A percentile compares a stretch with the other conserved stretches of the same genome.
Evolutionary conservation across 192 early-diverging fungal species (phyloP).

Genomic region (Phycomyces nitens): DNA sequence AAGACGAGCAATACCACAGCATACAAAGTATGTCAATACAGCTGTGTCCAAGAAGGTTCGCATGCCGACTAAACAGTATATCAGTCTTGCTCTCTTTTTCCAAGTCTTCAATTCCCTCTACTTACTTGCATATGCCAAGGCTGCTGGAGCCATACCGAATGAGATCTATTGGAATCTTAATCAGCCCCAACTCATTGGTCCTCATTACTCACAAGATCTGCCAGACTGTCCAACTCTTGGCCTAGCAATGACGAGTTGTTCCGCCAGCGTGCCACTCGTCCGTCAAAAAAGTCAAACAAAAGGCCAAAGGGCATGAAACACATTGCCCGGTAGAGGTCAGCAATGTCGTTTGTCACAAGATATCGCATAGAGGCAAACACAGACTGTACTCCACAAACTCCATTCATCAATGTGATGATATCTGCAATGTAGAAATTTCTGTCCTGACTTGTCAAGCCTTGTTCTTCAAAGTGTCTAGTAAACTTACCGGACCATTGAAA

Average conservation of each 20-base stretch:
- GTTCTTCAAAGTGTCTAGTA: background rate
- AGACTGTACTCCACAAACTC: slow-evolving; percentile 70
- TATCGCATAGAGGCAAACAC: slow-evolving; percentile 74
- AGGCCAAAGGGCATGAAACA: slow-evolving; percentile 68
- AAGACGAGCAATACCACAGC: slow-evolving; percentile 79
- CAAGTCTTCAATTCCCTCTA: background rate
- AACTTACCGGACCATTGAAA: slow-evolving; percentile 22
- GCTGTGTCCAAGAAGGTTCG: slow-evolving; percentile 76
- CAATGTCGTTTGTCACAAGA: slow-evolving; percentile 57
- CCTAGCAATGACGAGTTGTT: slow-evolving; percentile 71
- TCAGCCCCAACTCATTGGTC: background rate
- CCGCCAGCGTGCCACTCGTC: slow-evolving; percentile 80
- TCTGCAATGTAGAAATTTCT: slow-evolving; percentile 80
- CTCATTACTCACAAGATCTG: slow-evolving; percentile 66
- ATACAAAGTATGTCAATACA: slow-evolving; percentile 81
- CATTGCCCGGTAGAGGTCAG: slow-evolving; percentile 59
- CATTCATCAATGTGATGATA: slow-evolving; percentile 84
- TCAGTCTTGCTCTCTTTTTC: too few relatives aligned
- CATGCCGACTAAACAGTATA: slow-evolving; percentile 62
- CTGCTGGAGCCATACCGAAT: slow-evolving; percentile 36
- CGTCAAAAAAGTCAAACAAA: slow-evolving; percentile 73
- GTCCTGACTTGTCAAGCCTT: background rate
- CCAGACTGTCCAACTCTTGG: slow-evolving; percentile 86
- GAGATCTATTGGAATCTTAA: slow-evolving; percentile 40
- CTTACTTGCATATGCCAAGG: slow-evolving; percentile 32